Base-by-base conservation (phyloP, 192 early-diverging fungal species). In the Podila epigama region DNA sequence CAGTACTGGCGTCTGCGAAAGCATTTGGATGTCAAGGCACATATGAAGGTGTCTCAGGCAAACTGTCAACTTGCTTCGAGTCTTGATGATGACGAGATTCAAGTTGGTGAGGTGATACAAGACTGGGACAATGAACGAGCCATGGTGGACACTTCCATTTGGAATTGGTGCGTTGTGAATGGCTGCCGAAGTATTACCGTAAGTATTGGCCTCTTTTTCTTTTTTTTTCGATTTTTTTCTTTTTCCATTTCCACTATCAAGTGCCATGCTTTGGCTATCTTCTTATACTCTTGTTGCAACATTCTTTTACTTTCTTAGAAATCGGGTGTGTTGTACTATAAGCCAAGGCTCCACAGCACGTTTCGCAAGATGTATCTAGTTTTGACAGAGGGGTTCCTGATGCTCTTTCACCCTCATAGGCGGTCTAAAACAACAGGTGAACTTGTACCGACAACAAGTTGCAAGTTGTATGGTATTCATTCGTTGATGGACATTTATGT, bases 81-180 rank as follows among this genome's bases (percentile, higher is more conserved):
- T 61, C 27, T 60, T 28, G 68, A 78, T 33, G 69, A 71, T 35
- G 80, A 81, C 31, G 66, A 80, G 36, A 50, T 32, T 3, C 59
- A 54, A 18, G 51, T 36, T 25, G 69, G 62, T 8, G 51, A 51
- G 15, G 67, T 40, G n/a, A 67, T 72, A 13, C 48, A 66, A 16
- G 61, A 82, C 18, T 77, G 68, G 69, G 69, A 77, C 33, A 70
- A 71, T 20, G 66, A 78, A 34, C 40, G 69, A 20, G 50, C 72
- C 4, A 52, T 44, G 60, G 65, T 62, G 1, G 62, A 60, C 15
- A 59, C 72, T 1, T 44, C 51, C 8, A 68, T 78, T n/a, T 82
- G 80, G 80, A 70, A 82, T 39, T 78, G 72, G 80, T 82, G 80
- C 53, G 66, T 78, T 10, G 51, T 72, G n/a, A 71, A 82, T 56